A percentile compares a stretch with the other conserved stretches of the same genome.
Conservation (phyloP, 2,329 filamentous ascomycete species). For the Pseudogymnoascus sp. region DNA sequence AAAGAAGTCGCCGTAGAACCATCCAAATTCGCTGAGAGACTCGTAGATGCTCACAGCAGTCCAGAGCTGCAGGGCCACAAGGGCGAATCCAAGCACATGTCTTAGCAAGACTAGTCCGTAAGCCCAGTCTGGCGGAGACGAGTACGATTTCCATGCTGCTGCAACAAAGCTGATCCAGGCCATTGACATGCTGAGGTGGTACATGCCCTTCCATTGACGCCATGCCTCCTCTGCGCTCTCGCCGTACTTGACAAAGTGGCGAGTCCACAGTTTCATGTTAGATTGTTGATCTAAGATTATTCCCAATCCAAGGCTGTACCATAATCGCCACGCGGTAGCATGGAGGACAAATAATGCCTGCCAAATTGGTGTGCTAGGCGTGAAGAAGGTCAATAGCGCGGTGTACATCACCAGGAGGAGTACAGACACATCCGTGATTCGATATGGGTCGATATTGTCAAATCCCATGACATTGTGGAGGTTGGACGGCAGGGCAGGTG, state of each 20-base stretch:
- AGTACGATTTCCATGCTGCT: conserved; percentile 95
- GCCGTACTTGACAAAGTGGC: conserved; percentile 95
- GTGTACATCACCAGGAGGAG: conserved; percentile 72
- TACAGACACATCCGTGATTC: conserved; percentile 76
- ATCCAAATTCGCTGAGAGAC: conserved; percentile 92
- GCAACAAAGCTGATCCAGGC: conserved; percentile 84
- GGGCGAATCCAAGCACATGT: conserved; percentile 73
- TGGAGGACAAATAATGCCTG: conserved; percentile 75
- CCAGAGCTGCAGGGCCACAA: conserved; percentile 87
- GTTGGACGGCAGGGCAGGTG: conserved; percentile 50
- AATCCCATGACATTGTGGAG: conserved; percentile 81
- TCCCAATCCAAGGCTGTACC: conserved; percentile 86
- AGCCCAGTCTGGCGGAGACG: conserved; percentile 75
- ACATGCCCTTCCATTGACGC: conserved; percentile 96
- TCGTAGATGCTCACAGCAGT: conserved; percentile 90
- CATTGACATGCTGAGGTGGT: conserved; percentile 86
- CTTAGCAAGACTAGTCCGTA: conserved; percentile 80
- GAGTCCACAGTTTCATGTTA: conserved; percentile 86
- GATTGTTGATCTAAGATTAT: conserved; percentile 81
- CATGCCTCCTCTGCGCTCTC: conserved; percentile 87
- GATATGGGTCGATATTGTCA: conserved; percentile 79
- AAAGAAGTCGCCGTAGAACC: conserved; percentile 99
- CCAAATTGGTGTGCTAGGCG: conserved; percentile 68
- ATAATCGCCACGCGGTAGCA: conserved; percentile 76
- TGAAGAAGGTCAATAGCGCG: conserved; percentile 63